Conservation (phyloP, 352 stramenopile genomes). For the Lagenidium giganteum region DNA sequence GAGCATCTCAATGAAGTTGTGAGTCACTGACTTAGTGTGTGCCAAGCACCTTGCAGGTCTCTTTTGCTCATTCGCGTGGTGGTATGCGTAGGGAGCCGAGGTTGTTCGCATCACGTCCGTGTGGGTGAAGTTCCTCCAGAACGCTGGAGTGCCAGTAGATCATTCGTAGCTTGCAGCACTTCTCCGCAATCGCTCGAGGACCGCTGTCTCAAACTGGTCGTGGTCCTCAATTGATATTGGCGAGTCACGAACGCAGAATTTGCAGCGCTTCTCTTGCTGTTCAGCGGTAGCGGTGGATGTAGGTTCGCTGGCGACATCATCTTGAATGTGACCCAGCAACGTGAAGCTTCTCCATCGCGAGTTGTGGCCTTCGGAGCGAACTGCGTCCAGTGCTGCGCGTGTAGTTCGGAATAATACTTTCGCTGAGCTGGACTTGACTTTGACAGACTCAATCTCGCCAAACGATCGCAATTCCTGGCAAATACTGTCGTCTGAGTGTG, state of each 20-base stretch:
- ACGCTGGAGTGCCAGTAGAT: too few species aligned
- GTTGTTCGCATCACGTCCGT: constrained; percentile 66
- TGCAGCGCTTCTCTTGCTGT: too few species aligned
- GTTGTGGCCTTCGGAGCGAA: constrained; percentile 72
- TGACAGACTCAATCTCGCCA: constrained; percentile 62
- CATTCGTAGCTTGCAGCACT: neutral
- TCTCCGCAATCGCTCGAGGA: neutral
- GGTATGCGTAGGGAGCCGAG: constrained; percentile 49
- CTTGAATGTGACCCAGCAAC: constrained; percentile 69
- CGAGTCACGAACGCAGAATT: too few species aligned
- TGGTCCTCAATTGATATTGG: too few species aligned
- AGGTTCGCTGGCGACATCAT: neutral
- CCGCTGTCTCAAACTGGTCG: too few species aligned
- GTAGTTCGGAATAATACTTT: constrained; percentile 56
- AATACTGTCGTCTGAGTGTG: constrained; percentile 76
- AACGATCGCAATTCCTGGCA: constrained; percentile 47
- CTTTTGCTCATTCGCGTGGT: neutral
- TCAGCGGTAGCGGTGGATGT: neutral
- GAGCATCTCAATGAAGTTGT: constrained; percentile 82
- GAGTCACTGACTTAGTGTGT: constrained; percentile 4
- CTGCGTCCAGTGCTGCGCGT: constrained; percentile 40
- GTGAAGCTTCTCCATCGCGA: constrained; percentile 60
- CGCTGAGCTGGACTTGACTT: constrained; percentile 61
- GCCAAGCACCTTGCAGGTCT: neutral
- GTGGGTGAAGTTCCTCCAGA: constrained; percentile 66